Conservation (phyloP, 2,329 filamentous ascomycete genomes). For the Talaromyces piceae region DNA sequence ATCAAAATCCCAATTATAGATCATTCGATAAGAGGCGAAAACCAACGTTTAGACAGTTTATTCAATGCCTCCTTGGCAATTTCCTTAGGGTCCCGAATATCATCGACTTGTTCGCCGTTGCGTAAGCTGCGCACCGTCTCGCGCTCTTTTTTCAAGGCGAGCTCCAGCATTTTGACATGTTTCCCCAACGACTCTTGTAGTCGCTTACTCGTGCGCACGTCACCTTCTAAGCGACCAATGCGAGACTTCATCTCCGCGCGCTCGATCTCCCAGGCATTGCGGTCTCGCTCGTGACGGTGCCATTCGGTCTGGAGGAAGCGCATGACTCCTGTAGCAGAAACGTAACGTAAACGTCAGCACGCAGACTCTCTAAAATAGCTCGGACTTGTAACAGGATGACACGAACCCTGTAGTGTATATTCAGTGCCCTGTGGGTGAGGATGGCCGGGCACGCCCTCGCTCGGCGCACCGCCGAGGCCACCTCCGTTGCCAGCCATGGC, state of each 20-base stretch:
- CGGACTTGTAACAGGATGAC: background rate
- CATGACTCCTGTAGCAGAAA: constrained; percentile 68
- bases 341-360: constrained; percentile 17
- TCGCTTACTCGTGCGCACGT: constrained; percentile 76
- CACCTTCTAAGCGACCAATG: constrained; percentile 89
- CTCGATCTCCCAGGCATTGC: constrained; percentile 98
- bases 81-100: constrained; percentile 37
- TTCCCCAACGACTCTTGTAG: constrained; percentile 83
- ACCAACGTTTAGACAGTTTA: constrained; percentile 30
- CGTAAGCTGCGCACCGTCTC: constrained; percentile 54
- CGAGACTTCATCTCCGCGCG: constrained; percentile 97
- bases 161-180: constrained; percentile 83
- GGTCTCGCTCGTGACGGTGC: constrained; percentile 95
- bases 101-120: constrained; percentile 47
- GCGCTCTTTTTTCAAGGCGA: constrained; percentile 76
- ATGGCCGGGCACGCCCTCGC: constrained; percentile 31
- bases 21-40: background rate
- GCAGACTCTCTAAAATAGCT: background rate
- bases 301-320: constrained; percentile 98
- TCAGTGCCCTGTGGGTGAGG: constrained; percentile 55
- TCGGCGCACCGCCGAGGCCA: constrained; percentile 38
- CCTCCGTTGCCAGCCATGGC: constrained; percentile 53
- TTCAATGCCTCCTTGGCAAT: constrained; percentile 40
- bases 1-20: background rate
- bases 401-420: constrained; percentile 63